A percentile compares a stretch with the other conserved stretches of the same genome.
These are phyloP conservation scores for Lepidium didymum DNA, from an alignment of 345 rosid genomes.

Conservation along the genomic window DNA sequence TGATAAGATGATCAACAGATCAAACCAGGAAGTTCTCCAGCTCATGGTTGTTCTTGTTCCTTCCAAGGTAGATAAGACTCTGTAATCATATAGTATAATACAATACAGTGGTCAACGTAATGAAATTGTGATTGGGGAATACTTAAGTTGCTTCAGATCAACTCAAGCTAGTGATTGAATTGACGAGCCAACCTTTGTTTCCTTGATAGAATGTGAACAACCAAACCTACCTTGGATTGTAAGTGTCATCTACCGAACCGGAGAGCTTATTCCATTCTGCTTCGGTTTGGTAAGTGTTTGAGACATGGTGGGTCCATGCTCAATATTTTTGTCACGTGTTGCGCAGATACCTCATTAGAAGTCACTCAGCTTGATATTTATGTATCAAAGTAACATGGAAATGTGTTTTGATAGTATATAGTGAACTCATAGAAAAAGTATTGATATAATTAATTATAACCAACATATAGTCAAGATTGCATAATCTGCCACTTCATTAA, in stretches of 20 bases:
- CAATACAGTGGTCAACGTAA: neutral
- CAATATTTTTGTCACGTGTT: neutral
- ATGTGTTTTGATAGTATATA: neutral
- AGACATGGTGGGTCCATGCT: constrained; percentile 12
- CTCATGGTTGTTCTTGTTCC: neutral
- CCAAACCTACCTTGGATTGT: constrained; percentile 24
- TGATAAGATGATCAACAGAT: constrained; percentile 15
- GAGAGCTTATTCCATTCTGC: neutral
- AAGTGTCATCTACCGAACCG: constrained; percentile 18
- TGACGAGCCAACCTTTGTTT: constrained; percentile 17
- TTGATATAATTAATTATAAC: neutral
- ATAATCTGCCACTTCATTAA: neutral
- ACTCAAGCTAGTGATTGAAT: constrained; percentile 22
- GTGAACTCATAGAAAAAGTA: neutral
- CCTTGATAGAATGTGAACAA: constrained; percentile 4
- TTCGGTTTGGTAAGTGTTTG: neutral
- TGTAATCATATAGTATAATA: neutral
- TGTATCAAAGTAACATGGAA: neutral
- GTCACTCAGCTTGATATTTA: neutral
- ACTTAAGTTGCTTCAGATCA: constrained; percentile 18
- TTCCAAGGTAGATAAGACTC: neutral
- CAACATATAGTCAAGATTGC: neutral
- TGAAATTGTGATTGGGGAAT: neutral
- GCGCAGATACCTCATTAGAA: neutral
- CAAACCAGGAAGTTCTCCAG: neutral